Base-by-base conservation (phyloP, 306 rosid species). In the Cicer bijugum region DNA sequence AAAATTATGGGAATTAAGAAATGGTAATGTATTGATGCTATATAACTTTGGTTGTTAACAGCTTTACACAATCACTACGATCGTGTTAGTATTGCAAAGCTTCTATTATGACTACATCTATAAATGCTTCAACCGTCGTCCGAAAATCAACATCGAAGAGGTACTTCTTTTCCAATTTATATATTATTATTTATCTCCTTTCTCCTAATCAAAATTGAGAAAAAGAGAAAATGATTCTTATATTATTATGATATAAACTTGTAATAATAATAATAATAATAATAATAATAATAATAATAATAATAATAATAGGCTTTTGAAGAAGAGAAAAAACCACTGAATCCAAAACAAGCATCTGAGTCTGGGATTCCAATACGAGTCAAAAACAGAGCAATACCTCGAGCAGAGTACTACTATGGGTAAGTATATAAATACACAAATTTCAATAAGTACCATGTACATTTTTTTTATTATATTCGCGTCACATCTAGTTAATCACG, bases 31-130 rank as follows among this genome's bases (percentile, higher is more conserved):
- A 23, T 23, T 23, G 0, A 15, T 14, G 35, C 39, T 69, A 23
- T 40, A 1, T 6, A 5, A 6, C 7, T 42, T 52, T 76, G 45
- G 20, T 80, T 66, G 7, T 66, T 8, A 7, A 69, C 89, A 94
- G 97, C 92, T 94, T 48, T 94, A 94, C 80, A 88, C 99, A 52
- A 52, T 11, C 46, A 87, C 86, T 12, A 94, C 99, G 0, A 38
- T 94, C 38, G 83, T 88, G n/a, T 82, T 94, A 47, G 99, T 91
- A 7, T 35, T 89, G 67, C 96, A 94, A 70, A 87, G 91, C 55
- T 6, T 89, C 8, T 94, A 91, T 65, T 94, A 94, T 44, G 97
- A 91, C 74, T 70, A 86, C 72, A 45, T 89, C 75, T 78, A 58
- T 35, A 65, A 77, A 76, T 80, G 88, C 83, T 53, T 78, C 68